Conservation (phyloP, 441 rosid species). For the Hypseocharis bilobata region DNA sequence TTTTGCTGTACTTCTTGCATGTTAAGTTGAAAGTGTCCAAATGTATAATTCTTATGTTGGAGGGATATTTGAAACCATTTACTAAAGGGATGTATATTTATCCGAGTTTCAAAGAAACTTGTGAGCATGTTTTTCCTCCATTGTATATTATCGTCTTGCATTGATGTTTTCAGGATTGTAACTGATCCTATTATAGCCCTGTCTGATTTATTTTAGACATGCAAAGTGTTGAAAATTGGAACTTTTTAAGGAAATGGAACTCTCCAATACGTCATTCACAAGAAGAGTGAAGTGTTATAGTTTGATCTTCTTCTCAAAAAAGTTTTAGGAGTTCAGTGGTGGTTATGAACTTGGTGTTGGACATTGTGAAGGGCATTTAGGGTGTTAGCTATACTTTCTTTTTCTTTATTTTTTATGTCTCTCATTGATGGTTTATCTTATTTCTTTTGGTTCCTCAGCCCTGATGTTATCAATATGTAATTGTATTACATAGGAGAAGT, state of each 20-base stretch:
- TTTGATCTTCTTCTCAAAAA: neutral
- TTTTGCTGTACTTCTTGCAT: neutral
- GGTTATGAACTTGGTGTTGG: neutral
- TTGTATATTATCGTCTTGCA: neutral
- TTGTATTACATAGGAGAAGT: slow-evolving; percentile 54
- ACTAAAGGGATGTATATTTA: neutral
- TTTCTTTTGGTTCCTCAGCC: neutral
- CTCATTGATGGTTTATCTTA: neutral
- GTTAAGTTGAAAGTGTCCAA: neutral
- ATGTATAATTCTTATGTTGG: neutral
- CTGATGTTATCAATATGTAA: neutral
- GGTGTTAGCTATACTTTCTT: neutral
- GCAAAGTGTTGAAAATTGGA: neutral
- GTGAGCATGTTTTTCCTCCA: neutral
- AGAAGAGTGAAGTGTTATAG: neutral
- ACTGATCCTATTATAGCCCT: neutral
- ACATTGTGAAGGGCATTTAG: neutral
- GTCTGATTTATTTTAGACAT: neutral
- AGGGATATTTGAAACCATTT: neutral
- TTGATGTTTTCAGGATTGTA: neutral
- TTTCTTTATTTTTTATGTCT: neutral
- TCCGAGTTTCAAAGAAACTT: neutral
- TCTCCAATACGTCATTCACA: too few species aligned
- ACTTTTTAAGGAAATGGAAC: too few species aligned
- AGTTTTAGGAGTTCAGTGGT: neutral